phyloP scores from a whole-genome alignment of 169 alveolate species.

The Fabrea salina region DNA sequence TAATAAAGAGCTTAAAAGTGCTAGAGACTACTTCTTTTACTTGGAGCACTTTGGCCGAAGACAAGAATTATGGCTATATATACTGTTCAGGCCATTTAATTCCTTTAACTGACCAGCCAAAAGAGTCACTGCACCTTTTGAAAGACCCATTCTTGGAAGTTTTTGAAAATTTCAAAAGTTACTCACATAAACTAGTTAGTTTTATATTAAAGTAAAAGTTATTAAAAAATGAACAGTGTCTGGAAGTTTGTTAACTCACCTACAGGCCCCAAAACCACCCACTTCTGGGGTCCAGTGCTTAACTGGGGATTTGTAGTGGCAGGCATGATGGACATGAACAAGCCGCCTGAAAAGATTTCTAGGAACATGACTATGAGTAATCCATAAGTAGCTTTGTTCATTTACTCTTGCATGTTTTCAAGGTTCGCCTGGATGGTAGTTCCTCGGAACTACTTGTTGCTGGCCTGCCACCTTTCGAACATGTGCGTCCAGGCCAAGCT shows the following conservation, averaged over 20 bases:
- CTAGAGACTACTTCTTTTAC: too few species aligned
- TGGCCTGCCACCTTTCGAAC: constrained; percentile 86
- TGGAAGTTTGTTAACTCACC: constrained; percentile 52
- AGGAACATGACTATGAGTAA: constrained; percentile 77
- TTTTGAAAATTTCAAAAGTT: too few species aligned
- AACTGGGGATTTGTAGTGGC: constrained; percentile 95
- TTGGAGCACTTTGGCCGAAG: too few species aligned
- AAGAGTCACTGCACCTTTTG: too few species aligned
- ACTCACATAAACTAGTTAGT: too few species aligned
- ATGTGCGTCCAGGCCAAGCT: constrained; percentile 72
- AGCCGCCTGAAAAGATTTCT: constrained; percentile 84
- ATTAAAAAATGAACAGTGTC: not conserved
- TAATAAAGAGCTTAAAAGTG: too few species aligned
- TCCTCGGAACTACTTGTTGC: constrained; percentile 84
- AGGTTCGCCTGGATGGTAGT: constrained; percentile 88
- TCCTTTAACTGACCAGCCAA: too few species aligned
- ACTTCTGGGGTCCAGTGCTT: constrained; percentile 95
- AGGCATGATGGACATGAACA: constrained; percentile 79
- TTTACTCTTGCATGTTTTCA: constrained; percentile 88
- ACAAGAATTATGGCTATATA: too few species aligned
- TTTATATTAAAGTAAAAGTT: too few species aligned
- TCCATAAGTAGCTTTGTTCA: constrained; percentile 56
- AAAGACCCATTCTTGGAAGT: too few species aligned
- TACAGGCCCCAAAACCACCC: constrained; percentile 80
- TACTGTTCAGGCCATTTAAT: too few species aligned